A percentile compares a stretch with the other conserved stretches of the same genome.
These are phyloP conservation scores for Botrytis fragariae DNA, from an alignment of 2,329 filamentous ascomycete species.

Conservation along the genomic window DNA sequence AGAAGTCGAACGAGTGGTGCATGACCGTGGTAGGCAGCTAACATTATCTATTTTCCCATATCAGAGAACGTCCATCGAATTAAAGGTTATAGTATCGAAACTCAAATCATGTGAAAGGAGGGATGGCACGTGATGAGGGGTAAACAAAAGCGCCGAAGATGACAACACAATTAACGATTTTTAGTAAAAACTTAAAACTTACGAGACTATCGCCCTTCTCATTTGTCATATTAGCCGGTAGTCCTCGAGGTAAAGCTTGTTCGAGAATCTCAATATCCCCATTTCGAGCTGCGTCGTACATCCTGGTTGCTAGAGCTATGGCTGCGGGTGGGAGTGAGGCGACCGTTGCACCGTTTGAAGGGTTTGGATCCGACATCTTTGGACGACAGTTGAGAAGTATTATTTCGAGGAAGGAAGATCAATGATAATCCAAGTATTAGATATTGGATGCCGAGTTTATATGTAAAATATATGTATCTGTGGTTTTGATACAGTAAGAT, in stretches of 20 bases:
- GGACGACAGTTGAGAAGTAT: not conserved
- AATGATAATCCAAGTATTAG: not conserved
- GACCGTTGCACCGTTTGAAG: slow-evolving; percentile 1
- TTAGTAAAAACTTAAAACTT: slow-evolving; percentile 30
- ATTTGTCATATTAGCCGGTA: slow-evolving; percentile 70
- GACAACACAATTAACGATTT: too few relatives aligned
- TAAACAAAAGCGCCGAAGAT: not conserved
- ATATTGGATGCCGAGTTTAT: not conserved
- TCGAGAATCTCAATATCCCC: slow-evolving; percentile 58
- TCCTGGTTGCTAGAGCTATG: slow-evolving; percentile 61
- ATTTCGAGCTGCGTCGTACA: slow-evolving; percentile 64
- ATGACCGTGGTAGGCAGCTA: slow-evolving; percentile 69
- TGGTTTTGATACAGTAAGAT: not conserved
- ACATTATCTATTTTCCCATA: slow-evolving; percentile 57
- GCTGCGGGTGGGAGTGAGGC: slow-evolving; percentile 56
- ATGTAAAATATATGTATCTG: not conserved
- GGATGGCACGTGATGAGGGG: not conserved
- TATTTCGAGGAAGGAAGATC: not conserved
- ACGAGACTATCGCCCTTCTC: slow-evolving; percentile 70
- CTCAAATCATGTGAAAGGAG: not conserved
- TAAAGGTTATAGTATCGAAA: not conserved
- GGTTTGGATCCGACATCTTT: not conserved
- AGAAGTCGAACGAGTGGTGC: slow-evolving; percentile 58
- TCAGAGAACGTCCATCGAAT: slow-evolving; percentile 1
- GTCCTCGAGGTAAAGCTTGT: slow-evolving; percentile 61